Evolutionary conservation across 768 basidiomycete genomes (phyloP).

Genomic region (Termitomyces eurrhizus): DNA sequence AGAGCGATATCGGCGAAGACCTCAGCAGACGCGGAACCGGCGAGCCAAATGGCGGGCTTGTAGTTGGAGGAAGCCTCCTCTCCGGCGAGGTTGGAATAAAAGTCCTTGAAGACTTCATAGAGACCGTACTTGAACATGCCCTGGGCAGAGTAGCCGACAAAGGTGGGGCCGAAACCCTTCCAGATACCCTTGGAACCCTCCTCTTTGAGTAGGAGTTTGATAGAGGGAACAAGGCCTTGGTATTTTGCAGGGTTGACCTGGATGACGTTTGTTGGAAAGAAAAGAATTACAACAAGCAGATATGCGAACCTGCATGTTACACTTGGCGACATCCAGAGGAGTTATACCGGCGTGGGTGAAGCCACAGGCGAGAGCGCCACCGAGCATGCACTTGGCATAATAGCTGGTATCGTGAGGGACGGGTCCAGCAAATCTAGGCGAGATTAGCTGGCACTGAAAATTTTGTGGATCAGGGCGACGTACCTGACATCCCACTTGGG

Average conservation of each 20-base stretch:
- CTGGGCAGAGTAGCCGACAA: conserved; percentile 92
- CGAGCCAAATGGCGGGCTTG: conserved; percentile 91
- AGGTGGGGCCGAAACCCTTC: conserved; percentile 93
- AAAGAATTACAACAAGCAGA: background rate
- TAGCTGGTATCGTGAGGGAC: conserved; percentile 72
- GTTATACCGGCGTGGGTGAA: conserved; percentile 86
- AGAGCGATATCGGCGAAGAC: conserved; percentile 96
- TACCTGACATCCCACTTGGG: conserved; percentile 79
- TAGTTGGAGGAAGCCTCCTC: conserved; percentile 76
- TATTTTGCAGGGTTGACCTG: conserved; percentile 79
- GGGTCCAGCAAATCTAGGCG: conserved; percentile 57
- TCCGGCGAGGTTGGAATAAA: conserved; percentile 85
- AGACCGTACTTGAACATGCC: conserved; percentile 99
- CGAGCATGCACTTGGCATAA: conserved; percentile 85
- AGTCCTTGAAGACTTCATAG: conserved; percentile 95
- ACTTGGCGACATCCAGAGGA: conserved; percentile 85
- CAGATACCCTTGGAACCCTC: conserved; percentile 85
- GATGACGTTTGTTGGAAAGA: background rate
- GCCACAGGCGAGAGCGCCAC: conserved; percentile 85
- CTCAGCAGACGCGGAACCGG: conserved; percentile 91
- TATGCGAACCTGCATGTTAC: conserved; percentile 79
- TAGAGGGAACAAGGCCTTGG: conserved; percentile 56
- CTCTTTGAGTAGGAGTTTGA: conserved; percentile 68
- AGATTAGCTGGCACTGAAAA: conserved; percentile 2
- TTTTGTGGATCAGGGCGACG: conserved; percentile 1